These are phyloP conservation scores for Beta lomatogona DNA, from an alignment of 179 eudicot species.

Conservation along the genomic window DNA sequence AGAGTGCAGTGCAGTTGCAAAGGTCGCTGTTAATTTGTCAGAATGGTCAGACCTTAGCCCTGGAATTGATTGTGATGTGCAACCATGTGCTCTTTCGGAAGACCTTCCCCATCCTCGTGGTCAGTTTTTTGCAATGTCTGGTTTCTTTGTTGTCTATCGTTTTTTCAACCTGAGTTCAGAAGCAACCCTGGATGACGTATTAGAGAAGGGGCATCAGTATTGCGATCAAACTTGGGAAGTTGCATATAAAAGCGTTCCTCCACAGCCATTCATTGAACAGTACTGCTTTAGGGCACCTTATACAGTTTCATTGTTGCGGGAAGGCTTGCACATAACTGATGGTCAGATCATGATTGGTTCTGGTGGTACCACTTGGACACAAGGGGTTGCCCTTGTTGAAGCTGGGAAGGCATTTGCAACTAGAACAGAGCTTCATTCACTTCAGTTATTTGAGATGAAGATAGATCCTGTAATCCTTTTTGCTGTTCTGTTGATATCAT, in stretches of 20 bases:
- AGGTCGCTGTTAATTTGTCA: conserved; percentile 81
- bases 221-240: conserved; percentile 78
- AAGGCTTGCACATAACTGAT: conserved; percentile 86
- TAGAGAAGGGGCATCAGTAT: conserved; percentile 76
- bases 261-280: conserved; percentile 97
- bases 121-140: conserved; percentile 92
- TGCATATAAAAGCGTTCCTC: conserved; percentile 80
- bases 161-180: conserved; percentile 86
- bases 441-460: conserved; percentile 61
- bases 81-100: conserved; percentile 83
- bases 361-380: conserved; percentile 98
- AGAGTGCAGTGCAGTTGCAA: conserved; percentile 79
- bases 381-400: conserved; percentile 92
- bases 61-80: conserved; percentile 76
- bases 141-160: conserved; percentile 88
- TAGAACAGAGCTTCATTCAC: conserved; percentile 43
- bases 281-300: conserved; percentile 98
- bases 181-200: conserved; percentile 82
- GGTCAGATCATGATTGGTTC: conserved; percentile 73
- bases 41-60: conserved; percentile 80
- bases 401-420: conserved; percentile 79
- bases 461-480: conserved; percentile 63
- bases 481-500: conserved; percentile 58
- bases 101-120: conserved; percentile 82
- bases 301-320: conserved; percentile 72